phyloP scores from a whole-genome alignment of 2,329 filamentous ascomycete genomes.

The Colletotrichum spaethianum region DNA sequence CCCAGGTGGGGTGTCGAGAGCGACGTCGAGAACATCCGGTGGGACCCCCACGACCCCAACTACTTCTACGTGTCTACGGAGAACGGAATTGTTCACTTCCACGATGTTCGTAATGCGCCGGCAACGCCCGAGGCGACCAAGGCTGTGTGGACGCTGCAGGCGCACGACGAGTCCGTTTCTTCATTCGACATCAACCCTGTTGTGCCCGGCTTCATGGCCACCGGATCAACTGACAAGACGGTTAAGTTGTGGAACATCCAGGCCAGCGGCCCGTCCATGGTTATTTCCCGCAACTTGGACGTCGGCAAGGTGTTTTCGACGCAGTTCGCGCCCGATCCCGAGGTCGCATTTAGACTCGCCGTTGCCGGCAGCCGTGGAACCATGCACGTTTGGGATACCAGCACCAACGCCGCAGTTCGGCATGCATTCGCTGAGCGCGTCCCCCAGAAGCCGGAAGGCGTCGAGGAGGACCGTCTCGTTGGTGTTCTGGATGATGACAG shows the following conservation, averaged over 20 bases:
- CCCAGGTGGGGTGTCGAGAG: constrained; percentile 94
- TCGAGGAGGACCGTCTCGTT: constrained; percentile 82
- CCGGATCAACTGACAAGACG: constrained; percentile 92
- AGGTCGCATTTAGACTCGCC: constrained; percentile 92
- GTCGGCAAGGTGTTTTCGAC: constrained; percentile 96
- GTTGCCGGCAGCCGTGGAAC: constrained; percentile 95
- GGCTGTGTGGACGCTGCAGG: constrained; percentile 94
- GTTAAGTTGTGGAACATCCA: constrained; percentile 98
- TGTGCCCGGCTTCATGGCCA: constrained; percentile 93
- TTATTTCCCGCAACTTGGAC: constrained; percentile 91
- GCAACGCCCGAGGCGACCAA: constrained; percentile 82
- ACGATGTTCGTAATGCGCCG: constrained; percentile 86
- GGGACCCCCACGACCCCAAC: constrained; percentile 94
- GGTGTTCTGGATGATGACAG: constrained; percentile 79
- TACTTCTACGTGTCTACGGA: constrained; percentile 97
- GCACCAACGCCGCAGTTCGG: constrained; percentile 90
- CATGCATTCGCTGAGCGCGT: constrained; percentile 82
- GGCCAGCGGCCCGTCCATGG: constrained; percentile 85
- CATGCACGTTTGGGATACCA: constrained; percentile 96
- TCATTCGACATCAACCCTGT: constrained; percentile 92
- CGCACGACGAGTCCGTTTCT: constrained; percentile 92
- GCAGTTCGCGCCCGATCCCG: constrained; percentile 88
- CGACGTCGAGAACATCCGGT: constrained; percentile 92
- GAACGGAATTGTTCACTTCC: constrained; percentile 90
- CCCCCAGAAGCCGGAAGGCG: constrained; percentile 67